Percentiles rank a stretch among this genome's conserved stretches.
Evolutionary conservation across 495 filamentous ascomycete species (phyloP).

Genomic region (Arthonia radiata): DNA sequence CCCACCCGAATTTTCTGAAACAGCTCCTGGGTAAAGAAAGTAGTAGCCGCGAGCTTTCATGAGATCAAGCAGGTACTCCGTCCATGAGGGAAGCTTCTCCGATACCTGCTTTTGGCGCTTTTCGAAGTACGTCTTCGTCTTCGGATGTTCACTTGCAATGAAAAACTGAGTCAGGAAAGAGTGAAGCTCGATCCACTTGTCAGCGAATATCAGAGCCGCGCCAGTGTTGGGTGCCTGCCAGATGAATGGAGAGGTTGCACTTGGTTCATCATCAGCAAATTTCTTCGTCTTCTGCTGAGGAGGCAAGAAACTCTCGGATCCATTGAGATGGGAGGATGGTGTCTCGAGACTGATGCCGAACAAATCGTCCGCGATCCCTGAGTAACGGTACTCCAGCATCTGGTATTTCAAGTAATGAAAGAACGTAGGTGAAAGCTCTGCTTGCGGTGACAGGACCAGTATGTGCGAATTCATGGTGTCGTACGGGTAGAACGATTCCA

Average conservation of each 20-base stretch:
- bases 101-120: conserved; percentile 6
- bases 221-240: conserved; percentile 67
- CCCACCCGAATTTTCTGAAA: conserved; percentile 13
- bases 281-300: conserved; percentile 16
- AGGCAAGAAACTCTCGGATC: conserved; percentile 22
- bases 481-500: conserved; percentile 63
- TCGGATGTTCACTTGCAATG: conserved; percentile 10
- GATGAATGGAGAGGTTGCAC: conserved; percentile 29
- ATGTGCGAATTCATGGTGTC: conserved; percentile 38
- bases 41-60: conserved; percentile 47
- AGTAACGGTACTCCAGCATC: conserved; percentile 50
- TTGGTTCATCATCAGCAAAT: conserved; percentile 7
- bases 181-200: conserved; percentile 64
- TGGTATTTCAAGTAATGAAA: conserved; percentile 62
- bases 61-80: conserved; percentile 51
- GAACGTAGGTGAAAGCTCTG: conserved; percentile 46
- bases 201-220: conserved; percentile 55
- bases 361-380: conserved; percentile 22
- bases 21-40: conserved; percentile 42
- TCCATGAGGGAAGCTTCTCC: conserved; percentile 44
- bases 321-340: conserved; percentile 33
- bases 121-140: conserved; percentile 7
- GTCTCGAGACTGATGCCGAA: conserved; percentile 57
- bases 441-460: conserved; percentile 51
- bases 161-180: conserved; percentile 34